These are phyloP conservation scores for Xenosphaeropsis pyriputrescens DNA, from an alignment of 2,329 filamentous ascomycete species.

Conservation along the genomic window DNA sequence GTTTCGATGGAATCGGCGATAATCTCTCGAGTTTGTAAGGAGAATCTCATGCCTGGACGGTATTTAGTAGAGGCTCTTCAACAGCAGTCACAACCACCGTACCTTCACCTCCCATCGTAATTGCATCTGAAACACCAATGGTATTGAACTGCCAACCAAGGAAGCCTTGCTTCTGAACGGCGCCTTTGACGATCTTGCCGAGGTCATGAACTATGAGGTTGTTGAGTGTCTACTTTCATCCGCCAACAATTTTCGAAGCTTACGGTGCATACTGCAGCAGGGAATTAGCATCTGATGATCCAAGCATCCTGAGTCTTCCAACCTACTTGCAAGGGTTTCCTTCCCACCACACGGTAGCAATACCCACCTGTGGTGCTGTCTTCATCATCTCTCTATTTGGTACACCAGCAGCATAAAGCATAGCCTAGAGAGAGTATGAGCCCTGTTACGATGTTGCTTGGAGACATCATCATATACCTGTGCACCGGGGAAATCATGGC, in stretches of 20 bases:
- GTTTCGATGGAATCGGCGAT: slow-evolving; percentile 93
- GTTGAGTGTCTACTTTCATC: neutral
- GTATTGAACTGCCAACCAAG: slow-evolving; percentile 92
- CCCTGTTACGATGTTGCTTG: no score
- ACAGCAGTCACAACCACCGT: slow-evolving; percentile 8
- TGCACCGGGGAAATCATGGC: slow-evolving; percentile 82
- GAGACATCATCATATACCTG: slow-evolving; percentile 40
- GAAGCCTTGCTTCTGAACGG: slow-evolving; percentile 71
- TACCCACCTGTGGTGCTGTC: slow-evolving; percentile 76
- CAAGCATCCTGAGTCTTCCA: neutral
- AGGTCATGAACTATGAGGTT: slow-evolving; percentile 57
- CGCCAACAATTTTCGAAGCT: slow-evolving; percentile 9
- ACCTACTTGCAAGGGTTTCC: slow-evolving; percentile 89
- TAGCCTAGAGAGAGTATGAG: slow-evolving; percentile 42
- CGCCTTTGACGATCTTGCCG: slow-evolving; percentile 73
- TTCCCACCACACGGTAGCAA: slow-evolving; percentile 94
- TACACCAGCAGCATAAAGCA: slow-evolving; percentile 89
- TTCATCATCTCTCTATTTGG: slow-evolving; percentile 76
- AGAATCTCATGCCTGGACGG: slow-evolving; percentile 76
- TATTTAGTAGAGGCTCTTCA: slow-evolving; percentile 1
- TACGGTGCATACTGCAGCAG: slow-evolving; percentile 30
- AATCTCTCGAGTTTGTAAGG: slow-evolving; percentile 76
- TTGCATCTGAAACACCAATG: slow-evolving; percentile 77
- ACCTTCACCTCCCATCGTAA: slow-evolving; percentile 93
- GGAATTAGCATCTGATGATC: slow-evolving; percentile 5